These are phyloP conservation scores for Globisporangium acanthophoron DNA, from an alignment of 352 stramenopile genomes.

Conservation along the genomic window DNA sequence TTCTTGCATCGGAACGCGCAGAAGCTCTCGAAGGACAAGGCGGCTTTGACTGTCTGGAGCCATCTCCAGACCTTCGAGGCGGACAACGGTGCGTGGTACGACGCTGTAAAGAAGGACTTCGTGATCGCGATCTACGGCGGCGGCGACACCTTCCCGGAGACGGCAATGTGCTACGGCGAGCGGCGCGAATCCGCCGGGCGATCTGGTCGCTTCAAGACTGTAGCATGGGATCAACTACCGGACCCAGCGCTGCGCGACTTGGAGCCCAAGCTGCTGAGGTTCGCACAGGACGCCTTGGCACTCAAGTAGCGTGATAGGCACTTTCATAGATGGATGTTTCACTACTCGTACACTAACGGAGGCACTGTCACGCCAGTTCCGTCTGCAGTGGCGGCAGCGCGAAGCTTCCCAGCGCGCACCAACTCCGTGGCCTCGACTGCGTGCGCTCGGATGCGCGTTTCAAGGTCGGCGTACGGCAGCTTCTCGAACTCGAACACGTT, in stretches of 20 bases:
- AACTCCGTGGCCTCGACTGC: constrained; percentile 20
- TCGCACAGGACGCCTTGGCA: constrained; percentile 22
- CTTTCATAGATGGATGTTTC: neutral
- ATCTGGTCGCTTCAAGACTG: constrained; percentile 22
- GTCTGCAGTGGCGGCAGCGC: neutral
- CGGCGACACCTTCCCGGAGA: constrained; percentile 25
- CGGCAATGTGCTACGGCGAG: constrained; percentile 41
- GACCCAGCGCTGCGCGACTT: constrained; percentile 15
- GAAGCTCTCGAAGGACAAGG: constrained; percentile 27
- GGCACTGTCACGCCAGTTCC: neutral
- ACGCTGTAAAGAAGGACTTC: constrained; percentile 26
- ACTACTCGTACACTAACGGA: neutral
- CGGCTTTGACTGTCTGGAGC: constrained; percentile 24
- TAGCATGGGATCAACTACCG: constrained; percentile 26
- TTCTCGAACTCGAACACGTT: constrained; percentile 18
- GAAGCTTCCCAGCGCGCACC: constrained; percentile 4
- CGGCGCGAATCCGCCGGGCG: constrained; percentile 9
- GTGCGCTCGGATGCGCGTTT: constrained; percentile 21
- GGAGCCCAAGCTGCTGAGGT: constrained; percentile 28
- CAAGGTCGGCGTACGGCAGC: constrained; percentile 21
- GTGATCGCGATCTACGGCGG: constrained; percentile 34
- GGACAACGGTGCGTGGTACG: constrained; percentile 17
- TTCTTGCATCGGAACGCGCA: constrained; percentile 49
- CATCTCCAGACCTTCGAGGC: constrained; percentile 32
- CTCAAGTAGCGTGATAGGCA: constrained; percentile 3